Evolutionary conservation across 805 yeast species (phyloP).

Genomic region (Yamadazyma sp.): DNA sequence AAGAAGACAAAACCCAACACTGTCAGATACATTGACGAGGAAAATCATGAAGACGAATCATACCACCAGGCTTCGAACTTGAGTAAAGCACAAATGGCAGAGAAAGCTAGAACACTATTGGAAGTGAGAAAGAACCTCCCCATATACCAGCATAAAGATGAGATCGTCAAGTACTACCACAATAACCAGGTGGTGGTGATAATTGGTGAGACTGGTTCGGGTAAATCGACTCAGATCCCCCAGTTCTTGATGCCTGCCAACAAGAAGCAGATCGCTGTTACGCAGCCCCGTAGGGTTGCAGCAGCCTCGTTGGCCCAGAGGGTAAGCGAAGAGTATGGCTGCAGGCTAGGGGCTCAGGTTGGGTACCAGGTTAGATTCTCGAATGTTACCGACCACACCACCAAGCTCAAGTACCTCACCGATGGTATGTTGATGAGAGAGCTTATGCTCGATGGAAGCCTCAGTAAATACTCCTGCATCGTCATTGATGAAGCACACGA

Average conservation of each 20-base stretch:
- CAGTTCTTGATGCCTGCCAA: slow-evolving; percentile 69
- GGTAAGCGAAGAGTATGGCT: slow-evolving; percentile 86
- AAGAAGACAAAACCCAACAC: slow-evolving; percentile 1
- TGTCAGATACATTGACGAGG: slow-evolving; percentile 26
- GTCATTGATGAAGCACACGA: slow-evolving; percentile 98
- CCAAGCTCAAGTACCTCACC: slow-evolving; percentile 81
- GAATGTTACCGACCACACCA: slow-evolving; percentile 54
- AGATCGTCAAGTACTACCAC: slow-evolving; percentile 54
- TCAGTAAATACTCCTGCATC: slow-evolving; percentile 69
- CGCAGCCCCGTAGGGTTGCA: slow-evolving; percentile 97
- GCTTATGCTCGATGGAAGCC: slow-evolving; percentile 67
- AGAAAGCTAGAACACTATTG: slow-evolving; percentile 35
- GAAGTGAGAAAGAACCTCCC: slow-evolving; percentile 63
- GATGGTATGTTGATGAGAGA: slow-evolving; percentile 98
- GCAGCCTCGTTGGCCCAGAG: slow-evolving; percentile 92
- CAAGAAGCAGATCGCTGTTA: slow-evolving; percentile 72
- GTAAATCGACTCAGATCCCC: slow-evolving; percentile 96
- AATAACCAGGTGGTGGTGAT: slow-evolving; percentile 69
- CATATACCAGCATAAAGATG: slow-evolving; percentile 67
- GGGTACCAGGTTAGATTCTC: slow-evolving; percentile 95
- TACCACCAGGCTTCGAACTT: slow-evolving; percentile 10
- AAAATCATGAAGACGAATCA: slow-evolving; percentile 27
- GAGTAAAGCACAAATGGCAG: slow-evolving; percentile 26
- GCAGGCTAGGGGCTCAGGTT: slow-evolving; percentile 72
- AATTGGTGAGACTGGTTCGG: slow-evolving; percentile 97